Evolutionary conservation across 495 filamentous ascomycete genomes (phyloP), one percentile per base, ranked within the genome.

Genomic region (Podospora anserina): DNA sequence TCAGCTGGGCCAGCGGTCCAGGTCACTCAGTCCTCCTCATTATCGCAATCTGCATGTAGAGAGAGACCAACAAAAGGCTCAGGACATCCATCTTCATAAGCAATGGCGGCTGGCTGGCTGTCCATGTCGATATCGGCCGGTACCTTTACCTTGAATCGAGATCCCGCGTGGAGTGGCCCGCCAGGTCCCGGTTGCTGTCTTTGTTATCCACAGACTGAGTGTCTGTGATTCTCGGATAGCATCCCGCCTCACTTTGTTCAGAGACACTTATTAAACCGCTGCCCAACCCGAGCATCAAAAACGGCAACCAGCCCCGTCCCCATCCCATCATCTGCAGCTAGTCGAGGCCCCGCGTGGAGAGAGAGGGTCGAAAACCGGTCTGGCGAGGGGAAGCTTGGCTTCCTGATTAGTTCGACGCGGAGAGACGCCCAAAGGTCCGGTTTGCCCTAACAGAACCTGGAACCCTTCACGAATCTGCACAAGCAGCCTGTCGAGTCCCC

Each of bases 11-110:
- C 6, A 26, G 23, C 55, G 4, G 55, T 15, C 55, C 67, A 69
- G 71, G 66, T 73, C 60, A 57, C 44, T 30, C 60, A 57, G 57
- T 30, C 39, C 27, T 56, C 30, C 64, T 49, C 39, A 66, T 58
- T 61, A 61, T 61, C 59, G 59, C 28, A 61, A 61, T 61, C 23
- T 61, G 20, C 59, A 30, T 26, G 16, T 5, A 7, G 13, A 9
- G 27, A 26, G 20, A 13, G 15, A 16, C 5, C 59, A 56, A 4
- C 54, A 58, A 11, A 26, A 11, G 55, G 13, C 23, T 58, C 6
- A 32, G 30, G 39, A 49, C 39, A 16, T 11, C 39, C 13, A 16
- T 5, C 39, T 49, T 49, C 39, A 49, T 49, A 49, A 49, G 39
- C 15, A 18, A 13, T 39, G 7, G 39, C 39, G 9, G 13, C 34